Evolutionary conservation across 345 rosid species (phyloP), one percentile per base, ranked within the genome.

Genomic region (Clausena lansium): DNA sequence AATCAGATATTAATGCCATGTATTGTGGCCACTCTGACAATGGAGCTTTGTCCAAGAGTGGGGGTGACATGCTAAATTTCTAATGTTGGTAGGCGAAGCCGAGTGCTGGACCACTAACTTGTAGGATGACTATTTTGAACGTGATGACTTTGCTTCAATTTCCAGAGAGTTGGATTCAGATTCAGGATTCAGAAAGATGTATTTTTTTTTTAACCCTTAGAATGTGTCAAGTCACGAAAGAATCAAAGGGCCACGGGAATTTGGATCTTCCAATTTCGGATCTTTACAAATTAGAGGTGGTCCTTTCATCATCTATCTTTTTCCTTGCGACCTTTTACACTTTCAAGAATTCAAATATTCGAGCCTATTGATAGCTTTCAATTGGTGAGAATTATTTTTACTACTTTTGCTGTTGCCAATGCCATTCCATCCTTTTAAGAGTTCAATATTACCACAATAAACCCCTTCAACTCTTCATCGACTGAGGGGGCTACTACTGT

Each of bases 191-290:
- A 10, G 47, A 3, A 41, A 10, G 47, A 11, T 41, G 47, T 41
- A 35, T 35, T 2, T 2, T 0, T 2, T 41, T 9, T 0, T 10
- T 2, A 0, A 2, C 35, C 4, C 47, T 41, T 11, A 0, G 38
- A 35, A 35, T 35, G 5, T 35, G 38, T 3, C 38, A 35, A 35
- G 38, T 35, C 38, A 35, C 38, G 38, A 7, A 35, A 35, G 7
- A 7, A 11, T 76, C 59, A 70, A n/a, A 24, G n/a, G 71, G 7
- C 20, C 10, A 63, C 19, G 66, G 9, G 36, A 63, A 63, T 63
- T 32, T 20, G 72, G 35, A 27, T 3, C 50, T 17, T 17, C 24
- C 35, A 7, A 67, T 19, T 19, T 69, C 57, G 7, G 36, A 68
- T 67, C 20, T 41, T 24, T 41, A 30, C 15, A 41, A 28, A 17